Percentiles rank a stretch among this genome's conserved stretches.
phyloP scores from a whole-genome alignment of 495 filamentous ascomycete genomes.

The Evansstolkia leycettana region DNA sequence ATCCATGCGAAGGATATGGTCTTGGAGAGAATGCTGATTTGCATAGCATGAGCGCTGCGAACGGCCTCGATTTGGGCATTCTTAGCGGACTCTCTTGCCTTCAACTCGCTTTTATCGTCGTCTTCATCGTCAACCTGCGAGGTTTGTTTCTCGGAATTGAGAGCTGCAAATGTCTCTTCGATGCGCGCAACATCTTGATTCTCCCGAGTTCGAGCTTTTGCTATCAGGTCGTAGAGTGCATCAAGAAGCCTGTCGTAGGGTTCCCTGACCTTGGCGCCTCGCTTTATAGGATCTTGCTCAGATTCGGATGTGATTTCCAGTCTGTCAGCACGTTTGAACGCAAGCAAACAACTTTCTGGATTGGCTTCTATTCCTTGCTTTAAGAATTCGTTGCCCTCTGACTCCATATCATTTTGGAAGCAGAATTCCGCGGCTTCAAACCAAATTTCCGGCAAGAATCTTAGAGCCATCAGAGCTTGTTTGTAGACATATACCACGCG shows the following conservation, averaged over 20 bases:
- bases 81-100: constrained; percentile 41
- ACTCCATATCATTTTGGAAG: constrained; percentile 58
- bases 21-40: constrained; percentile 59
- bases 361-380: constrained; percentile 75
- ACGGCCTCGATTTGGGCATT: constrained; percentile 58
- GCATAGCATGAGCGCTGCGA: constrained; percentile 53
- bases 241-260: constrained; percentile 77
- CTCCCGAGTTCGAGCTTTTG: constrained; percentile 62
- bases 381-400: constrained; percentile 66
- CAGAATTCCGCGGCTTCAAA: constrained; percentile 91
- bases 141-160: constrained; percentile 27
- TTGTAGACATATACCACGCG: constrained; percentile 85
- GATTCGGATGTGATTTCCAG: constrained; percentile 59
- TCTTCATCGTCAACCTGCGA: constrained; percentile 54
- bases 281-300: constrained; percentile 55
- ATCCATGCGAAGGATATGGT: constrained; percentile 90
- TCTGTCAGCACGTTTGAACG: constrained; percentile 79
- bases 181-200: constrained; percentile 56
- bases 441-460: constrained; percentile 93
- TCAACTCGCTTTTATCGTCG: constrained; percentile 42
- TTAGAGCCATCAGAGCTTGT: constrained; percentile 83
- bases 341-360: constrained; percentile 81
- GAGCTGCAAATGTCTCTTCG: constrained; percentile 42
- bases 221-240: constrained; percentile 67
- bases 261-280: constrained; percentile 62